Evolutionary conservation across 192 early-diverging fungal genomes (phyloP), one percentile per base, ranked within the genome.

Genomic region (Diversispora eburnea): DNA sequence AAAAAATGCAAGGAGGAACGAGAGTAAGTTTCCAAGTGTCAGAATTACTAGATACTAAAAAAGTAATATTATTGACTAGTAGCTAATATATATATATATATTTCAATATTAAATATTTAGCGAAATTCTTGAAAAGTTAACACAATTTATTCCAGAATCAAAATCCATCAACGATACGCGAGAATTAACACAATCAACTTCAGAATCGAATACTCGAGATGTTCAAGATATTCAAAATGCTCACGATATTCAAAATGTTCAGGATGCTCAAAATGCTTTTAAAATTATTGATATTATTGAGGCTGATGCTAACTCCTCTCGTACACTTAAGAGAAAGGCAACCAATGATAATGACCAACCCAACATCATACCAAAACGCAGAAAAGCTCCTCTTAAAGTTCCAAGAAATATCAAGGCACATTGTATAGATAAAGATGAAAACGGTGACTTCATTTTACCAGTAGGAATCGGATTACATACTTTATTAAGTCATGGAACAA

Each of bases 361-460:
- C 2, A 45, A 6, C 12, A 17, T 49, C 48, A 13, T 46, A 22
- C 41, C 65, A 48, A 67, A 49, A 51, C 60, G 60, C 41, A 46
- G 65, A 13, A 19, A 20, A 6, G 47, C 20, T 33, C 65, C 65
- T 67, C 45, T 46, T 2, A 46, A 19, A 25, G 41, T 12, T 4
- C 19, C 65, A 45, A 67, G 47, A 45, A 46, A 46, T n/a, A 20
- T 67, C 8, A 67, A 67, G 13, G 65, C 47, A 12, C 25, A 67
- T 22, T 46, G 12, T 48, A n/a, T 67, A 3, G 45, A 46, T 49
- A 67, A 67, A 43, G 86, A 86, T 71, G 79, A 80, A 41, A 48
- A 84, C 62, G 92, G 92, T 12, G 85, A 81, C 62, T 84, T 84
- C 8, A 75, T 85, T 25, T 77, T 93, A 68, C 93, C 93, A 1